A percentile compares a stretch with the other conserved stretches of the same genome.
Conservation (phyloP, 208 protist species). For the Blechomonas ayalai region DNA sequence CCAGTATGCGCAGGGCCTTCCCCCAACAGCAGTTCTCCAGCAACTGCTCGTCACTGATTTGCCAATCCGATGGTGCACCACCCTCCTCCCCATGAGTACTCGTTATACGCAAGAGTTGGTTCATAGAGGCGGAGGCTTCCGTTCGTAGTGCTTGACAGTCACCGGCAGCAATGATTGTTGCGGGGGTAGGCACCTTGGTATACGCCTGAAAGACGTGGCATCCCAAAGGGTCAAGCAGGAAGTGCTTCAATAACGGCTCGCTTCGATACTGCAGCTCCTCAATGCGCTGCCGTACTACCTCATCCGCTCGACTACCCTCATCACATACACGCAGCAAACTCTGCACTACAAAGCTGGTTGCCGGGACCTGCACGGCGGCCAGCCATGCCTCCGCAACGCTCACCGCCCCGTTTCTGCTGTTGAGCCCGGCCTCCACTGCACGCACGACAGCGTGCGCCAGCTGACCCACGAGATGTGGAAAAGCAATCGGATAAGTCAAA, state of each 20-base stretch:
- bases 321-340: constrained; percentile 71
- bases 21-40: constrained; percentile 51
- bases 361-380: constrained; percentile 46
- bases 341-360: constrained; percentile 79
- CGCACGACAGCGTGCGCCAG: constrained; percentile 37
- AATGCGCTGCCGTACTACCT: constrained; percentile 39
- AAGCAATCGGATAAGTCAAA: constrained; percentile 27
- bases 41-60: constrained; percentile 2
- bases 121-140: not conserved
- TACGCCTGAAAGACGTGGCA: constrained; percentile 86
- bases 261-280: constrained; percentile 36
- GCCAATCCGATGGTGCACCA: not conserved
- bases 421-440: constrained; percentile 50
- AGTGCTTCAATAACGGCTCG: constrained; percentile 38
- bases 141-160: constrained; percentile 13
- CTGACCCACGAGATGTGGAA: constrained; percentile 24
- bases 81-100: no score
- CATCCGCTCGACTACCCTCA: constrained; percentile 27
- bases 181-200: constrained; percentile 42
- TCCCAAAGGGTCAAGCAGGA: constrained; percentile 60
- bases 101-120: no score
- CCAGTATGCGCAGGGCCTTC: constrained; percentile 35
- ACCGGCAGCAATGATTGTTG: constrained; percentile 27
- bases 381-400: constrained; percentile 51
- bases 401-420: constrained; percentile 21